Percentiles rank a stretch among this genome's conserved stretches.
phyloP scores from a whole-genome alignment of 768 basidiomycete species.

The Scleroderma bovista region DNA sequence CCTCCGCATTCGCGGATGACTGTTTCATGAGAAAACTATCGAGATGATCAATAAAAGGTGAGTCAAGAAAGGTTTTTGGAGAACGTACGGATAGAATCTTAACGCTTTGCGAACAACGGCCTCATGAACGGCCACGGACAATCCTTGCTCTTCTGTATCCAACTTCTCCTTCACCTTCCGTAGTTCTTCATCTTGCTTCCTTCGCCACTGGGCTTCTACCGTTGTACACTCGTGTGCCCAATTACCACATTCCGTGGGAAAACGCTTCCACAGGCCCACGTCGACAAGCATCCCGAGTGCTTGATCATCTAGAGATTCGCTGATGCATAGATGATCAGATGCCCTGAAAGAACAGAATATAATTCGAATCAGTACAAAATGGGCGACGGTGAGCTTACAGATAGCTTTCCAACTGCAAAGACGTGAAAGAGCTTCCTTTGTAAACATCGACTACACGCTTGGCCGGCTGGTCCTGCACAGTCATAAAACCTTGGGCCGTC shows the following conservation, averaged over 20 bases:
- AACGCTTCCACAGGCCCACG: slow-evolving; percentile 27
- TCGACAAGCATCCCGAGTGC: slow-evolving; percentile 16
- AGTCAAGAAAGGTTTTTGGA: neutral
- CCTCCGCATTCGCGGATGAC: slow-evolving; percentile 3
- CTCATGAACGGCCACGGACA: slow-evolving; percentile 14
- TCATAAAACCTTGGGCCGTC: slow-evolving; percentile 37
- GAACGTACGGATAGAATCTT: slow-evolving; percentile 20
- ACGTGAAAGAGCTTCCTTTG: neutral
- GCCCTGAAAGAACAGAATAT: slow-evolving; percentile 3
- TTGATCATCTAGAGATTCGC: slow-evolving; percentile 9
- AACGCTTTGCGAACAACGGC: slow-evolving; percentile 18
- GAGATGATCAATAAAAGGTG: slow-evolving; percentile 12
- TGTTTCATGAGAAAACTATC: slow-evolving; percentile 15
- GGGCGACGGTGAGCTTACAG: slow-evolving; percentile 15
- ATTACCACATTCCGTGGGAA: slow-evolving; percentile 9
- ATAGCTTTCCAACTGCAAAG: slow-evolving; percentile 9
- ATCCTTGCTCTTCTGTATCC: slow-evolving; percentile 1
- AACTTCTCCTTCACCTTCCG: neutral
- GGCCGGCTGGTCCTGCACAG: slow-evolving; percentile 18
- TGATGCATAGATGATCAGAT: slow-evolving; percentile 13
- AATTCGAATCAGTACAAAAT: neutral
- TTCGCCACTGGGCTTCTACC: neutral
- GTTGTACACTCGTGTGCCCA: slow-evolving; percentile 15
- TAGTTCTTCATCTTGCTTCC: fast-evolving
- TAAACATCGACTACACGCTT: neutral